Percentiles rank a stretch among this genome's conserved stretches.
These are phyloP conservation scores for Acorus gramineus DNA, from an alignment of 106 monocot species.

Conservation along the genomic window DNA sequence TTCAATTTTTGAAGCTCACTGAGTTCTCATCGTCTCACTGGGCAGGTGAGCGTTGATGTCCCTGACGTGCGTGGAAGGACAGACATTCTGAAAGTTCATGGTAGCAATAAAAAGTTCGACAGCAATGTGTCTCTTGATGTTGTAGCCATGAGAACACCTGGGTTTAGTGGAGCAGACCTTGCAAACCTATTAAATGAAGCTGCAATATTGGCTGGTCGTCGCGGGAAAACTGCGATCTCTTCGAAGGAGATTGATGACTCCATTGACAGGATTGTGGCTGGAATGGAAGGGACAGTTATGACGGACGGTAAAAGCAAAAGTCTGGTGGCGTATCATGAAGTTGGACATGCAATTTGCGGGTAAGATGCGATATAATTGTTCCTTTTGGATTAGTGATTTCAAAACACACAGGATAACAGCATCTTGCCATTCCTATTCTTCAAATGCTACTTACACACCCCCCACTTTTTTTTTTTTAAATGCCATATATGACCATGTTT, in stretches of 20 bases:
- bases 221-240: conserved; percentile 76
- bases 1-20: no score
- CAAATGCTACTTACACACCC: no score
- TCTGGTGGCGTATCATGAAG: conserved; percentile 94
- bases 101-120: conserved; percentile 76
- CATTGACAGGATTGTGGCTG: conserved; percentile 94
- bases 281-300: conserved; percentile 99
- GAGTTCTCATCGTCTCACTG: not conserved
- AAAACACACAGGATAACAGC: no score
- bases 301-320: conserved; percentile 98
- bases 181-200: conserved; percentile 98
- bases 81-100: conserved; percentile 95
- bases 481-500: no score
- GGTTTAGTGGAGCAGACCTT: conserved; percentile 97
- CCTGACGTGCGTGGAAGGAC: conserved; percentile 96
- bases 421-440: no score
- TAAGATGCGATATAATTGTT: conserved; percentile 21
- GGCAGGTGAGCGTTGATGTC: conserved; percentile 88
- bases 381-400: no score
- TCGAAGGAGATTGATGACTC: conserved; percentile 98
- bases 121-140: conserved; percentile 83
- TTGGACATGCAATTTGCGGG: conserved; percentile 98
- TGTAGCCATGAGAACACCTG: conserved; percentile 96
- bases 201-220: conserved; percentile 87
- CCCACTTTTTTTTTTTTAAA: no score